Evolutionary conservation across 2,329 filamentous ascomycete species (phyloP), one percentile per base, ranked within the genome.

Genomic region (Neonectria sp.): DNA sequence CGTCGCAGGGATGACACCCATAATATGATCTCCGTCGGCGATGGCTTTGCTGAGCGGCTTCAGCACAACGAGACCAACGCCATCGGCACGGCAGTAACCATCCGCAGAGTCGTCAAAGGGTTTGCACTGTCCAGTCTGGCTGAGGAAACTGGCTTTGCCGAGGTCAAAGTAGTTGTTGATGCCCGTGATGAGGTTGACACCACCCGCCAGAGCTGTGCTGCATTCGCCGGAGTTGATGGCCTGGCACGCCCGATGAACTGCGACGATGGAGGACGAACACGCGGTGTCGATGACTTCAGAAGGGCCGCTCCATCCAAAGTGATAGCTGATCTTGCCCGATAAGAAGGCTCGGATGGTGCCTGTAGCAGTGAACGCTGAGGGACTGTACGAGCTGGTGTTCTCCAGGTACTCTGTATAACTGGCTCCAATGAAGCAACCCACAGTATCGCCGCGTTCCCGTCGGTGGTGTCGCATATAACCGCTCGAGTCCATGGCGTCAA

Each of bases 51-150:
- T 90, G 4, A 95, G 88, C 51, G 92, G 88, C 84, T 96, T 96
- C 48, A 96, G 84, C 24, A 95, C 86, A 57, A 96, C 86, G 0
- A 91, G 91, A 2, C 91, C 93, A 65, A 92, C 92, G 24, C 89
- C 90, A 71, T 96, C 93, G 60, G 90, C 93, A 77, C 93, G 90
- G 81, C 93, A 96, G 81, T 96, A 95, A 2, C 93, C 93, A 80
- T 95, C 93, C 1, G 93, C 93, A 29, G 88, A 89, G 68, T 94
- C 91, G 77, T 95, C 93, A 76, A 94, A 95, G 0, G 93, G 89
- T 79, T 87, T 68, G 70, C 69, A 72, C 11, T 43, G 45, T 4
- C 60, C 66, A 65, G 27, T 75, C 55, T 6, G 60, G 25, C 68
- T 70, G 17, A 71, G 56, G 35, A 81, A 78, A n/a, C 61, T 65